phyloP scores from a whole-genome alignment of 2,329 filamentous ascomycete species.

The Ophiobolus disseminans region DNA sequence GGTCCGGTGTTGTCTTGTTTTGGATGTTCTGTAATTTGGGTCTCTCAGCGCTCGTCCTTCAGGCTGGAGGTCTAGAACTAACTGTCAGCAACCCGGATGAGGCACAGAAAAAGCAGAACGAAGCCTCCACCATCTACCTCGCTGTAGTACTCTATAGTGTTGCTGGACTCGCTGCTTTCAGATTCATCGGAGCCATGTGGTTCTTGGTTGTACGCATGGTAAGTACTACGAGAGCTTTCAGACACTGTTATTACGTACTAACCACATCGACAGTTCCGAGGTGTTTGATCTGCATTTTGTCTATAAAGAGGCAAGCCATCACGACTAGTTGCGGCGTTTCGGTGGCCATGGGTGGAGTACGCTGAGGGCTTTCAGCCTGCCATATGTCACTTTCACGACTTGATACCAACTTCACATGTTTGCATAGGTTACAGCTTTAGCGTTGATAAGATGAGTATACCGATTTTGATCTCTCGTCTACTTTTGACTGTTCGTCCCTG shows the following conservation, averaged over 20 bases:
- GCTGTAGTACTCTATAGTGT: constrained; percentile 88
- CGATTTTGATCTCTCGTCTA: constrained; percentile 9
- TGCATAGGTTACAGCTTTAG: constrained; percentile 4
- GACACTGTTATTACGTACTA: constrained; percentile 23
- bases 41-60: constrained; percentile 84
- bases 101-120: constrained; percentile 53
- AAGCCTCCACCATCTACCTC: constrained; percentile 82
- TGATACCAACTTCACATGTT: constrained; percentile 31
- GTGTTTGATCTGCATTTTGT: constrained; percentile 45
- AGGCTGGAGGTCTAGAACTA: constrained; percentile 78
- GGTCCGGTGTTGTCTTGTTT: constrained; percentile 86
- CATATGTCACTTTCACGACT: constrained; percentile 17
- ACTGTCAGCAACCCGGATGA: constrained; percentile 49
- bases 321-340: constrained; percentile 7
- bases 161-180: constrained; percentile 80
- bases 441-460: constrained; percentile 9
- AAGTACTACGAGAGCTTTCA: constrained; percentile 18
- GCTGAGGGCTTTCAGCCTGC: constrained; percentile 1
- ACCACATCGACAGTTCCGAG: constrained; percentile 56
- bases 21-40: constrained; percentile 98
- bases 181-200: constrained; percentile 88
- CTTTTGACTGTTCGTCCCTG: neutral
- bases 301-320: neutral
- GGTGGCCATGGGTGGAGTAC: constrained; percentile 9
- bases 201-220: constrained; percentile 72